phyloP scores from a whole-genome alignment of 495 filamentous ascomycete species.

The Penicillium bialowiezense region DNA sequence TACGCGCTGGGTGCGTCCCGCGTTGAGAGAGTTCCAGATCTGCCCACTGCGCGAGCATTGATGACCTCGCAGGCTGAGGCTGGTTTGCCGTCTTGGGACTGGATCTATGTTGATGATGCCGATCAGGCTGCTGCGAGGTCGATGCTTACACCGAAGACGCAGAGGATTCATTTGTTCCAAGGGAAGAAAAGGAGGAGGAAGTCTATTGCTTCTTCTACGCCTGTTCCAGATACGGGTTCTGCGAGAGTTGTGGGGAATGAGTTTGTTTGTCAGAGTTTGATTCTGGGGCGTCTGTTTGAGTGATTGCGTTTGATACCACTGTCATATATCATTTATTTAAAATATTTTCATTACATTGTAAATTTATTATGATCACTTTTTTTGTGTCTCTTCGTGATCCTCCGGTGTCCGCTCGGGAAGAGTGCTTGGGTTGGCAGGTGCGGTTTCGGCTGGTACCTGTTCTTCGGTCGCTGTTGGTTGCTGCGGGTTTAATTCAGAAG shows the following conservation, averaged over 20 bases:
- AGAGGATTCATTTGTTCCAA: conserved; percentile 10
- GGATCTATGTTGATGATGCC: conserved; percentile 73
- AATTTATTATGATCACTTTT: neutral
- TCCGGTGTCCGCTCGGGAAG: neutral
- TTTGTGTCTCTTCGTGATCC: neutral
- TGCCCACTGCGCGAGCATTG: conserved; percentile 57
- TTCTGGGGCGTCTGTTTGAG: conserved; percentile 74
- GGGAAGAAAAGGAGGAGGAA: conserved; percentile 52
- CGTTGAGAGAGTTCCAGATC: conserved; percentile 60
- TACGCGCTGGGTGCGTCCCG: conserved; percentile 70
- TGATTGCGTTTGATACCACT: conserved; percentile 33
- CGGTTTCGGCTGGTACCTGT: no score
- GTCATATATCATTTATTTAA: conserved; percentile 4
- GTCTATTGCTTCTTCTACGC: conserved; percentile 43
- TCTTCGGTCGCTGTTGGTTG: no score
- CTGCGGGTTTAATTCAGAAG: no score
- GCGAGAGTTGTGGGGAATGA: conserved; percentile 76
- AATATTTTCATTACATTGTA: neutral
- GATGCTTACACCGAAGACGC: conserved; percentile 30
- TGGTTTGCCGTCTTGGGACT: conserved; percentile 57
- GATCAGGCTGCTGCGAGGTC: conserved; percentile 46
- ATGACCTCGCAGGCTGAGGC: conserved; percentile 45
- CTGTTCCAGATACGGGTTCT: neutral
- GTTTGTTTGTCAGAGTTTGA: conserved; percentile 88
- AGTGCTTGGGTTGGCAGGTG: no score